Percentiles rank a stretch among this genome's conserved stretches.
These are phyloP conservation scores for Odontarrhena argentea DNA, from an alignment of 345 rosid genomes.

Conservation along the genomic window DNA sequence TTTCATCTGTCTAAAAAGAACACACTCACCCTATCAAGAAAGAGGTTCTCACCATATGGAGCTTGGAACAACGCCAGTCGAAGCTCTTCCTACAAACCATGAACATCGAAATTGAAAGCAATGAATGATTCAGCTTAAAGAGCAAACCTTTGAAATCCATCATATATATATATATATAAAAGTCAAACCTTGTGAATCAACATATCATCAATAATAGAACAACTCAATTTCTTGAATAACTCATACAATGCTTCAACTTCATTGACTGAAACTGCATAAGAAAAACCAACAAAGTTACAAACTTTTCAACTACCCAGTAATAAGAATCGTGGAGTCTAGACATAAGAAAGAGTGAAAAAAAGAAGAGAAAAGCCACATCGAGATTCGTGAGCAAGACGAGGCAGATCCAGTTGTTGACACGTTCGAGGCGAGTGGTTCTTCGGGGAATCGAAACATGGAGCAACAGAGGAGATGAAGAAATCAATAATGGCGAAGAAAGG, in stretches of 20 bases:
- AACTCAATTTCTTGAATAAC: conserved; percentile 69
- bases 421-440: conserved; percentile 23
- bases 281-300: neutral
- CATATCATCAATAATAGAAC: conserved; percentile 68
- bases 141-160: neutral
- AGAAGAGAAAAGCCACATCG: conserved; percentile 44
- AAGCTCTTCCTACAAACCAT: conserved; percentile 77
- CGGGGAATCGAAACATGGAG: conserved; percentile 50
- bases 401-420: conserved; percentile 40
- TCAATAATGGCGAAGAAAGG: conserved; percentile 63
- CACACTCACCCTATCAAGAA: conserved; percentile 76
- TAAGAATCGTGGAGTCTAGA: neutral
- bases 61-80: conserved; percentile 68
- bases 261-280: conserved; percentile 59
- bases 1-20: neutral
- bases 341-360: neutral
- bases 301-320: conserved; percentile 1
- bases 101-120: neutral
- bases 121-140: neutral
- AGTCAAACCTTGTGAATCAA: conserved; percentile 70
- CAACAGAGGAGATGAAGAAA: conserved; percentile 43
- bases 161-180: neutral
- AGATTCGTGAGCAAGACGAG: conserved; percentile 65
- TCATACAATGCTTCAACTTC: conserved; percentile 77
- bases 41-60: conserved; percentile 68